Percentiles rank a stretch among this genome's conserved stretches.
Evolutionary conservation across 2,329 filamentous ascomycete genomes (phyloP).

Genomic region (Diplodia intermedia): DNA sequence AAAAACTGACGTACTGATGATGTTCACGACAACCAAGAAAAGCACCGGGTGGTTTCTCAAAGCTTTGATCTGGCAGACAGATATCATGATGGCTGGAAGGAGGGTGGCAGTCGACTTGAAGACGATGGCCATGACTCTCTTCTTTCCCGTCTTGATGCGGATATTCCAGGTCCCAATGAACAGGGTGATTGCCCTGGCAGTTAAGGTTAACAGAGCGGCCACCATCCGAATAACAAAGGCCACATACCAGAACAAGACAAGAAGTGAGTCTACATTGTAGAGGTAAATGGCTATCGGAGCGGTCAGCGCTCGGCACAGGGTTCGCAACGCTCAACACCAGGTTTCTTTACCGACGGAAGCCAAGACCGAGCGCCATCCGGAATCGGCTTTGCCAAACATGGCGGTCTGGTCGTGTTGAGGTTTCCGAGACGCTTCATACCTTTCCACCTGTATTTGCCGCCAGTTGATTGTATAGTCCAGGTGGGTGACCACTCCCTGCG

Average conservation of each 20-base stretch:
- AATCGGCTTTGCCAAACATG: slow-evolving; percentile 24
- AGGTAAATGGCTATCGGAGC: slow-evolving; percentile 10
- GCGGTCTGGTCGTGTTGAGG: neutral
- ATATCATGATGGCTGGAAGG: slow-evolving; percentile 21
- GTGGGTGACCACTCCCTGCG: slow-evolving; percentile 13
- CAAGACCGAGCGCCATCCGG: slow-evolving; percentile 24
- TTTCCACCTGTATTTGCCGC: slow-evolving; percentile 13
- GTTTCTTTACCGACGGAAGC: slow-evolving; percentile 2
- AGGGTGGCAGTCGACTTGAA: slow-evolving; percentile 11
- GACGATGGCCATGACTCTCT: slow-evolving; percentile 9
- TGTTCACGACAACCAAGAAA: slow-evolving; percentile 19
- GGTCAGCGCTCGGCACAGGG: neutral
- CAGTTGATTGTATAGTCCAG: slow-evolving; percentile 26
- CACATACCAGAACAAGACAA: slow-evolving; percentile 22
- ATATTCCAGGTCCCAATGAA: slow-evolving; percentile 30
- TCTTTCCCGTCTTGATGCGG: slow-evolving; percentile 5
- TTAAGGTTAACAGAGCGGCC: neutral
- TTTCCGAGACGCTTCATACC: slow-evolving; percentile 11
- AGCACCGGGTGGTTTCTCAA: neutral
- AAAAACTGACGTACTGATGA: slow-evolving; percentile 12
- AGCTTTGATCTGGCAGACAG: neutral
- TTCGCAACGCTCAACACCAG: neutral
- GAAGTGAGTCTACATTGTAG: slow-evolving; percentile 28
- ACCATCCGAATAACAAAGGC: neutral
- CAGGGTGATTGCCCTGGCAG: slow-evolving; percentile 20